Conservation (phyloP, 2,329 filamentous ascomycete genomes). For the Cladosporium sp. region DNA sequence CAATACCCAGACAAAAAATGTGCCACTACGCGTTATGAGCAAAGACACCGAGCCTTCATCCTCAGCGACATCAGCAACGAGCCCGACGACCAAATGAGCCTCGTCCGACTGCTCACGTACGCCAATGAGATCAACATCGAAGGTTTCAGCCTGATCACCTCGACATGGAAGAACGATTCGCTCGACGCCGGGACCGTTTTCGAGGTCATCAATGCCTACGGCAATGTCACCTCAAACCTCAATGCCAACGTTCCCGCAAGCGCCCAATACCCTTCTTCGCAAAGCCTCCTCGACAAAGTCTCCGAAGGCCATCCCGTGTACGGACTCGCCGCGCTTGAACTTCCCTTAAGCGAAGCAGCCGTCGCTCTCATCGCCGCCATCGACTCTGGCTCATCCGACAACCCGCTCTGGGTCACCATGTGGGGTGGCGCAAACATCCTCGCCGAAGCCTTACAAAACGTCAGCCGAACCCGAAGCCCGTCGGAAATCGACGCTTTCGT, state of each 20-base stretch:
- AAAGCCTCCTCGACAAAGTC: constrained; percentile 12
- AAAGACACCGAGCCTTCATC: constrained; percentile 22
- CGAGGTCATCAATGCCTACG: constrained; percentile 26
- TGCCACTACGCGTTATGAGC: constrained; percentile 7
- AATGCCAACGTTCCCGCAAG: background rate
- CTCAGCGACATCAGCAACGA: constrained; percentile 28
- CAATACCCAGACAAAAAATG: background rate
- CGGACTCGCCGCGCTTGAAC: constrained; percentile 33
- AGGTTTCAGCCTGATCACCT: constrained; percentile 22
- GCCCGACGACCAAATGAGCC: constrained; percentile 26
- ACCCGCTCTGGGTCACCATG: constrained; percentile 43
- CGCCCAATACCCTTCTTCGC: background rate
- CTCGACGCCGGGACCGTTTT: constrained; percentile 23
- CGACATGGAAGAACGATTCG: constrained; percentile 23
- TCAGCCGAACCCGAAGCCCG: constrained; percentile 25
- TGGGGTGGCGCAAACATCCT: constrained; percentile 53
- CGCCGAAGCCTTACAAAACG: constrained; percentile 43
- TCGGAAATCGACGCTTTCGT: constrained; percentile 35
- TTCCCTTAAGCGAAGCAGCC: constrained; percentile 17
- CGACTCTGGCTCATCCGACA: constrained; percentile 19
- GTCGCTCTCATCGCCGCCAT: constrained; percentile 19
- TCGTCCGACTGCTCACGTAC: constrained; percentile 22
- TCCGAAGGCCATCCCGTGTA: constrained; percentile 36
- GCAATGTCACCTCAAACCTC: background rate
- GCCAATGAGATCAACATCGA: constrained; percentile 24